phyloP scores from a whole-genome alignment of 495 filamentous ascomycete species.

The Hypoxylon lienhwacheense region DNA sequence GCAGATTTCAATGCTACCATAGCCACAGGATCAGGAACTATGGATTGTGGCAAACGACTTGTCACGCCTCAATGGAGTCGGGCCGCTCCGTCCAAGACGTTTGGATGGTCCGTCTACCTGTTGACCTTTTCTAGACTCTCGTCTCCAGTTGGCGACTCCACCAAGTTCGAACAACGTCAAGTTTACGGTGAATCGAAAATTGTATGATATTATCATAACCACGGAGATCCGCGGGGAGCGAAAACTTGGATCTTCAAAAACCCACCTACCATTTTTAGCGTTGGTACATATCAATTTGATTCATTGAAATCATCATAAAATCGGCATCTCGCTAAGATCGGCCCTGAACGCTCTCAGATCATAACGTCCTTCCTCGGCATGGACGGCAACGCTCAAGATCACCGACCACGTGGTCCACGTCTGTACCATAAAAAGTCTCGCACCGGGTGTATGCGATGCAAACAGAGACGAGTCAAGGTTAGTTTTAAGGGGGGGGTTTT shows the following conservation, averaged over 20 bases:
- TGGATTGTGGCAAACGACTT: conserved; percentile 22
- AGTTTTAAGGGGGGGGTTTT: conserved; percentile 12
- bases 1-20: not conserved
- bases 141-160: conserved; percentile 1
- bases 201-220: not conserved
- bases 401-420: conserved; percentile 36
- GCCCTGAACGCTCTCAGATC: not conserved
- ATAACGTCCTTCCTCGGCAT: conserved; percentile 2
- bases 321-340: not conserved
- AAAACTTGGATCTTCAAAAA: not conserved
- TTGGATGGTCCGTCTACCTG: not conserved
- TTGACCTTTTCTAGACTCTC: not conserved
- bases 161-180: conserved; percentile 10
- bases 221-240: not conserved
- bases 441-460: conserved; percentile 41
- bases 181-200: not conserved
- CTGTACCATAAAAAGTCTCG: conserved; percentile 44
- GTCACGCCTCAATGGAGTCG: conserved; percentile 14
- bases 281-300: not conserved
- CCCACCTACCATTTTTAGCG: not conserved
- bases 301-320: not conserved
- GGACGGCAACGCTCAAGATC: conserved; percentile 19
- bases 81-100: conserved; percentile 14
- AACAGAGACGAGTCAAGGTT: conserved; percentile 44
- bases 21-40: conserved; percentile 17